Base-by-base conservation (phyloP, 1,139 yeast genomes). In the Magnusiomyces tetraspermus region DNA sequence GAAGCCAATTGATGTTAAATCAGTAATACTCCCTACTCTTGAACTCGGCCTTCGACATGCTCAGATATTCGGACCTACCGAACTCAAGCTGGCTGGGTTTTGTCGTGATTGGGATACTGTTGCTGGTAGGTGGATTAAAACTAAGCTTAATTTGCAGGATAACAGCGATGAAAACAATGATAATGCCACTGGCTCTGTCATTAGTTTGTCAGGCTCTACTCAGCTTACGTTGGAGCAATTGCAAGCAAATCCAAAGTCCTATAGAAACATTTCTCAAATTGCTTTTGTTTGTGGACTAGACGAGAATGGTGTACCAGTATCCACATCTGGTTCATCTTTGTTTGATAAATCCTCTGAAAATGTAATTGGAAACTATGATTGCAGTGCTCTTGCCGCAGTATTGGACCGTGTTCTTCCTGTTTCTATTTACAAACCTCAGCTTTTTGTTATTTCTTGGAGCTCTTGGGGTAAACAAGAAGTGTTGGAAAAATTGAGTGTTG, bases 101-200 rank as follows among this genome's bases (percentile, higher is more conserved):
- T 56, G 63, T 41, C 56, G 59, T 10, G 63, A 67, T 50, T 67
- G 70, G 70, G 59, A 59, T 2, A 50, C 59, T 2, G 54, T 63
- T 8, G 58, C 60, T 13, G 70, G 69, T 1, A 51, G 55, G 13
- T 67, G 71, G 71, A 44, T 66, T 2, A 58, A 65, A 3, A 48
- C 57, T 43, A 68, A 67, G 50, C 54, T 68, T 24, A 56, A 59
- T 4, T 51, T 65, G 26, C 56, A 55, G 33, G 24, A 38, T 21
- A 38, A 38, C 15, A 38, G 42, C 24, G 42, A 38, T 10, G 21
- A 38, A 6, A 17, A 19, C 3, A 21, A 6, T 6, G 15, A n/a
- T 19, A 24, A 17, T 38, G 42, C 17, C 15, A 59, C 55, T 2
- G 40, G 51, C 15, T 52, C 51, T 45, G 53, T 43, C 24, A 45